Conservation (phyloP, 345 rosid genomes). For the Ceriops tagal region DNA sequence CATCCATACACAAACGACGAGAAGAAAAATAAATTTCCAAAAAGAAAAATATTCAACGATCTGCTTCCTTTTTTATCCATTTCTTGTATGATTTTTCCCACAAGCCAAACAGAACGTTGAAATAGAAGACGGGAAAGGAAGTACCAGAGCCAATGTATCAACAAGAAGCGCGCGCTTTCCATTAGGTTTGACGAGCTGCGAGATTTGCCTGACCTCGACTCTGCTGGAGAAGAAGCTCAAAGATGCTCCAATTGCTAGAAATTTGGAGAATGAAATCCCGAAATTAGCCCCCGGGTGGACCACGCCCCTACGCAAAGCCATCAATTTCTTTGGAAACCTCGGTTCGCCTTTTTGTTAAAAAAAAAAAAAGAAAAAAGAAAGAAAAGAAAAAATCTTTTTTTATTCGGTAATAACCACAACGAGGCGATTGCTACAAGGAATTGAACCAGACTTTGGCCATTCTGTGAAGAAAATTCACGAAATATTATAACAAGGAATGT, state of each 20-base stretch:
- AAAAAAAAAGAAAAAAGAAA: too few relatives aligned
- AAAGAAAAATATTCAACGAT: background rate
- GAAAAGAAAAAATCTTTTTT: background rate
- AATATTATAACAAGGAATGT: too few relatives aligned
- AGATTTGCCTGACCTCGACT: slow-evolving; percentile 37
- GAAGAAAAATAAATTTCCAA: background rate
- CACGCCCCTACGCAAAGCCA: slow-evolving; percentile 47
- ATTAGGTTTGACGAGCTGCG: slow-evolving; percentile 55
- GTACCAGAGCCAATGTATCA: slow-evolving; percentile 85
- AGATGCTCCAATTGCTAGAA: slow-evolving; percentile 20
- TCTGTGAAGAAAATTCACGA: too few relatives aligned
- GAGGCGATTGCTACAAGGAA: too few relatives aligned
- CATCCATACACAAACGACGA: slow-evolving; percentile 37
- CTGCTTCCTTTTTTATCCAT: background rate
- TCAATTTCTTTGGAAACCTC: slow-evolving; percentile 17
- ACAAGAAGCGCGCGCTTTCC: slow-evolving; percentile 86
- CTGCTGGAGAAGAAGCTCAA: slow-evolving; percentile 14
- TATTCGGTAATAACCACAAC: too few relatives aligned
- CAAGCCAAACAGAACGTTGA: background rate
- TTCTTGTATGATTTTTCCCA: too few relatives aligned
- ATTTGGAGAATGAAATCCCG: slow-evolving; percentile 22
- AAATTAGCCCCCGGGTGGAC: slow-evolving; percentile 39
- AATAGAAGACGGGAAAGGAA: background rate
- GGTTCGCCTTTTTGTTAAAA: background rate
- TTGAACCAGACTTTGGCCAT: too few relatives aligned